Evolutionary conservation across 2,329 filamentous ascomycete genomes (phyloP).

Genomic region (Tolypocladium amazonense): DNA sequence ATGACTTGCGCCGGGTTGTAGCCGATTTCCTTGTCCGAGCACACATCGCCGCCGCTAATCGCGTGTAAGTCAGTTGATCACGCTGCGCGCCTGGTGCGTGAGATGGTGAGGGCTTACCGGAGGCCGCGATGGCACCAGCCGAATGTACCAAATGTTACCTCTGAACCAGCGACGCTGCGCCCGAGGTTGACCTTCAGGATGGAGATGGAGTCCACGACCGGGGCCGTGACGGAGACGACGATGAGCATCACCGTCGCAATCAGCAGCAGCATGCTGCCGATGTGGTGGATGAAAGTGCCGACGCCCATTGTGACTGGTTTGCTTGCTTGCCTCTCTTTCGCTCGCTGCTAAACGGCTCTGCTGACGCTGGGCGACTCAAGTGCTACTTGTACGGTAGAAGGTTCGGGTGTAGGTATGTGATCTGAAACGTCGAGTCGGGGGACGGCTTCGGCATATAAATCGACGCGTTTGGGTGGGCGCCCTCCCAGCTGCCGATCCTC

Average conservation of each 20-base stretch:
- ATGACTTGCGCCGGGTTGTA: conserved; percentile 43
- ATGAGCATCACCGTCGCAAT: conserved; percentile 44
- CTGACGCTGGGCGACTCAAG: background rate
- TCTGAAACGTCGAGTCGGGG: background rate
- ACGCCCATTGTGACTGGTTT: conserved; percentile 29
- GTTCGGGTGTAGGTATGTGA: background rate
- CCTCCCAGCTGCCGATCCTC: background rate
- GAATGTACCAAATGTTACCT: conserved; percentile 48
- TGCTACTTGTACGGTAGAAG: background rate
- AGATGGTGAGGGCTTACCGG: conserved; percentile 10
- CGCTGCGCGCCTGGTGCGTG: background rate
- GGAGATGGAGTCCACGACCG: conserved; percentile 43
- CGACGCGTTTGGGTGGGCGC: background rate
- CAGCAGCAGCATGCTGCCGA: conserved; percentile 48
- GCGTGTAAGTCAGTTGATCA: background rate
- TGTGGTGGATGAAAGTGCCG: conserved; percentile 41
- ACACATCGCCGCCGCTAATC: conserved; percentile 28
- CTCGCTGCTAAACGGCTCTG: background rate
- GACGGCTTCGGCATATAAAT: conserved; percentile 6
- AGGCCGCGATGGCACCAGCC: conserved; percentile 38
- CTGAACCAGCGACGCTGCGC: conserved; percentile 19
- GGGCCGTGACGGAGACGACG: conserved; percentile 47
- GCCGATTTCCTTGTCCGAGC: conserved; percentile 38
- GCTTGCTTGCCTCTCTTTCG: background rate
- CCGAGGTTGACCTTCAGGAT: conserved; percentile 41